Evolutionary conservation across 108 stramenopile species (phyloP).

Genomic region (Nitzschia inconspicua): DNA sequence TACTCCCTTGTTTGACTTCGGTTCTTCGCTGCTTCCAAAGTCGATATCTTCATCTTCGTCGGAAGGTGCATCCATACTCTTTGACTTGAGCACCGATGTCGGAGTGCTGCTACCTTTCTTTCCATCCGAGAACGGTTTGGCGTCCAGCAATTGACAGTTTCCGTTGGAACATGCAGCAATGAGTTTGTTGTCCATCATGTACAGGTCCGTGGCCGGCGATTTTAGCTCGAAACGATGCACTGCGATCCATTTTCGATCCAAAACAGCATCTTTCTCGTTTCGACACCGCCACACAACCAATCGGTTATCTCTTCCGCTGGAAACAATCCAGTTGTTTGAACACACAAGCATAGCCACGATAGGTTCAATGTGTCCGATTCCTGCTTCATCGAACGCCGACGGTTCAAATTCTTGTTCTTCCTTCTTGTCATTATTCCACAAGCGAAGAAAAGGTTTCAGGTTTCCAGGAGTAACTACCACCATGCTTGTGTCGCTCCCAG

Average conservation of each 20-base stretch:
- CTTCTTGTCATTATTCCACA: not conserved
- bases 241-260: not conserved
- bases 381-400: not conserved
- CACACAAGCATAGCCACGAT: slow-evolving; percentile 53
- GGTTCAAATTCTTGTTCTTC: slow-evolving; percentile 5
- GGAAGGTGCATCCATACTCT: not conserved
- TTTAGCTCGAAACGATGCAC: not conserved
- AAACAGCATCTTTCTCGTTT: not conserved
- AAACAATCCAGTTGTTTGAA: slow-evolving; percentile 31
- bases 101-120: not conserved
- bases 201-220: slow-evolving; percentile 13
- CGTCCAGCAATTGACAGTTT: slow-evolving; percentile 11
- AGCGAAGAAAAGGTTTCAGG: slow-evolving; percentile 13
- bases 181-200: slow-evolving; percentile 1
- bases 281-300: slow-evolving; percentile 54
- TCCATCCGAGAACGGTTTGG: not conserved
- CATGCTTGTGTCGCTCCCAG: not conserved
- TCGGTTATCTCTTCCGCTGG: slow-evolving; percentile 59
- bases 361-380: slow-evolving; percentile 49
- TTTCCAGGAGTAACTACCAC: slow-evolving; percentile 25
- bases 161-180: slow-evolving; percentile 48
- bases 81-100: not conserved
- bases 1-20: slow-evolving; percentile 9
- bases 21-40: not conserved
- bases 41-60: slow-evolving; percentile 13